Base-by-base conservation (phyloP, 352 stramenopile genomes). In the Pythium guiyangense region DNA sequence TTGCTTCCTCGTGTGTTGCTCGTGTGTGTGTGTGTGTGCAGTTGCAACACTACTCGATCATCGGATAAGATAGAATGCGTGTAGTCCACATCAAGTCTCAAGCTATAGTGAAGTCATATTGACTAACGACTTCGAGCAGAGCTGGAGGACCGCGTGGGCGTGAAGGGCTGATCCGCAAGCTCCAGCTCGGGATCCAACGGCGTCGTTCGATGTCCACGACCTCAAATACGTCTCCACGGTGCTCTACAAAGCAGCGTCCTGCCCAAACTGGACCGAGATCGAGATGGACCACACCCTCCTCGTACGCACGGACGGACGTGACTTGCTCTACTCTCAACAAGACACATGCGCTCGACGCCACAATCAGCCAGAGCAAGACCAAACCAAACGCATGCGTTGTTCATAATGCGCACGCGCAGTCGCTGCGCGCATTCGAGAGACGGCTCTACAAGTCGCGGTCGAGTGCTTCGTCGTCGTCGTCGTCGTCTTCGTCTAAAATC, bases 201-300 rank as follows among this genome's bases (percentile, higher is more conserved):
- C 79, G 42, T 70, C 94, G 39, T 84, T 99, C 39, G 54, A 73
- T 18, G 47, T 84, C 14, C 48, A 85, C 2, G 73, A 96, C 51
- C 98, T 99, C 67, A 93, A 97, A 52, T 99, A 98, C 70, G 70
- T 99, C 40, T 99, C 97, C 6, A 94, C 95, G 9, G 83, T 99
- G 45, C 96, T 99, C 73, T 99, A 99, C 77, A 98, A 84, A 67
- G 82, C 84, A 26, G 72, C 84, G 3, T 94, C 87, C 9, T 80
- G 92, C 34, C 73, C 80, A 29, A 90, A 89, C 59, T 99, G 96
- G 96, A 97, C 92, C 59, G 97, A 99, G 71, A 97, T 99, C 66
- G 97, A 99, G 67, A 97, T 99, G 70, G 97, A 99, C 65, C 98
- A 99, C 70, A 96, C 99, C 39, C 74, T 99, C 6, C 92, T 99